Evolutionary conservation across 1,284 basidiomycete genomes (phyloP).

Genomic region (Cutaneotrichosporon mucoides): DNA sequence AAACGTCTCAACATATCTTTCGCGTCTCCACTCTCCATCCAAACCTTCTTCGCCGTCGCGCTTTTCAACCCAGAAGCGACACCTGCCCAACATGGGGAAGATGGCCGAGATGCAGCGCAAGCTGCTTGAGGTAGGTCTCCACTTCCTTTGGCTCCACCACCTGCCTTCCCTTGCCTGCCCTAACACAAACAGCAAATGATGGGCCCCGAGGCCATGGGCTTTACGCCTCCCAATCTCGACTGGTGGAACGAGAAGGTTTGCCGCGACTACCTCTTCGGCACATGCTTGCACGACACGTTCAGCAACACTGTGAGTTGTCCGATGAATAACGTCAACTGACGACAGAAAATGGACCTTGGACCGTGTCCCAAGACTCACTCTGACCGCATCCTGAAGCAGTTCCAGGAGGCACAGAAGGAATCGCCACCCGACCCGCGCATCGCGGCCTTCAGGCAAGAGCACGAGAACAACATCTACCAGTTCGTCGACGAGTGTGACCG

Average conservation of each 20-base stretch:
- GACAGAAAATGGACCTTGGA: constrained; percentile 98
- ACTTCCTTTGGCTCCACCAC: no score
- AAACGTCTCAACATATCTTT: background rate
- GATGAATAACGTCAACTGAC: background rate
- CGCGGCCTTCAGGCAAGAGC: constrained; percentile 81
- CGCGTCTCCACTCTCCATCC: background rate
- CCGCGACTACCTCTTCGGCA: constrained; percentile 95
- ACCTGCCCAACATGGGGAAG: constrained; percentile 43
- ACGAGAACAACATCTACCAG: constrained; percentile 88
- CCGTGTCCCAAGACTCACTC: constrained; percentile 96
- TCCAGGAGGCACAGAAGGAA: constrained; percentile 71
- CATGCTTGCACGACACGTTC: constrained; percentile 94
- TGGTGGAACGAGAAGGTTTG: constrained; percentile 99
- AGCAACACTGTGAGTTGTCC: constrained; percentile 82
- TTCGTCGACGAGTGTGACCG: constrained; percentile 99
- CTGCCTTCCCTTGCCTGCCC: background rate
- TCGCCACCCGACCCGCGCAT: constrained; percentile 74
- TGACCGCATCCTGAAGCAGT: constrained; percentile 86
- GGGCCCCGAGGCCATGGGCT: constrained; percentile 98
- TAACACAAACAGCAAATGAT: constrained; percentile 78
- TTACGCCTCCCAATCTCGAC: constrained; percentile 82
- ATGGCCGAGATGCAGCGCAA: constrained; percentile 51
- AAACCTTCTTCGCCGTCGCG: background rate
- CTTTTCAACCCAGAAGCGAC: background rate
- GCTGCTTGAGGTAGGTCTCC: constrained; percentile 48